Evolutionary conservation across 768 basidiomycete genomes (phyloP), one percentile per base, ranked within the genome.

Genomic region (Leucocoprinus birnbaumii): DNA sequence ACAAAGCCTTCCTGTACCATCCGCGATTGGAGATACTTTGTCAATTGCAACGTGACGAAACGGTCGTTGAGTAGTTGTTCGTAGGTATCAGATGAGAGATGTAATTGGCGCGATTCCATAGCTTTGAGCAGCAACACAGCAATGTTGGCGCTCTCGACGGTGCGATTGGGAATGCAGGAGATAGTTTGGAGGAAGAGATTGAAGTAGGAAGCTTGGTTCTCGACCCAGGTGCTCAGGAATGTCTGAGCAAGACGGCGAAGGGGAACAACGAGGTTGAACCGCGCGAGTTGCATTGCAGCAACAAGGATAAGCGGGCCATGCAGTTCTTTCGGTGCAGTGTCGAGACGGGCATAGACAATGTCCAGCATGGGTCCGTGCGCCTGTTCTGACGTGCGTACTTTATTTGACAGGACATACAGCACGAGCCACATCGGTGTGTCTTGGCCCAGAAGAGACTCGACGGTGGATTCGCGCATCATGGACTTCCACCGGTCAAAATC

Each of bases 141-240:
- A 18, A 71, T 66, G 11, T 71, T 65, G 1, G 79, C 71, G 1
- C 65, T 71, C 6, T 76, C 70, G 0, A 66, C 63, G 1, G 79
- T 76, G 14, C 69, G 65, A 3, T 71, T 69, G 13, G 76, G 73
- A 46, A 72, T 67, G 50, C 62, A 60, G 0, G 83, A 72, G 22
- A 85, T 65, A 3, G 81, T 77, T 48, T 75, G 74, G 18, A 86
- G 74, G 46, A 85, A 66, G 48, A 77, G 71, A 59, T 86, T 86
- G 69, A 79, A 84, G 51, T 76, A 67, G 24, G 71, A 60, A 27
- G 58, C 41, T 18, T 61, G 48, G 42, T 43, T n/a, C 53, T 60
- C 26, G 44, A 57, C 31, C 45, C 46, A 44, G 10, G 71, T 68
- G 26, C 56, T 58, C 21, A 81, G 66, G 56, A 83, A 76, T 13